Evolutionary conservation across 23 red algal genomes (phyloP), one percentile per base, ranked within the genome.

Genomic region (Cyanidioschyzon merolae): DNA sequence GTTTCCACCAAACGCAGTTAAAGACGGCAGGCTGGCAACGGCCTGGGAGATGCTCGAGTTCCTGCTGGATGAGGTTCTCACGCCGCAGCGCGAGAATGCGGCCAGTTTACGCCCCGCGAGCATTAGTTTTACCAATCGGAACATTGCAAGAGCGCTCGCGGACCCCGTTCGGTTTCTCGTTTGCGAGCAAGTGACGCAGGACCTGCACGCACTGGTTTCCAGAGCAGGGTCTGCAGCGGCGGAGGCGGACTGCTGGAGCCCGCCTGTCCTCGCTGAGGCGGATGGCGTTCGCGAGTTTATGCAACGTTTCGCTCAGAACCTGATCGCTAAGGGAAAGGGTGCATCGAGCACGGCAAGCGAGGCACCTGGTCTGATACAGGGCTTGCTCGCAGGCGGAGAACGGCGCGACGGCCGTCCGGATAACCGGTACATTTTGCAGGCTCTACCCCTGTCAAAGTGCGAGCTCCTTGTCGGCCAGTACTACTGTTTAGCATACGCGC

Each of bases 281-380:
- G 63, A 71, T 7, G 63, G 63, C 63, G 63, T 71, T 25, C 63
- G 63, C 29, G 63, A 71, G n/a, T 71, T 71, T 71, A 71, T 71
- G 63, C n/a, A 32, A 15, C 63, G 63, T 7, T 71, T 71, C 63
- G 63, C 63, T 25, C 12, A 71, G 29, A 71, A 71, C n/a, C 63
- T 71, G 12, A 27, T 71, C n/a, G 63, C 63, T 7, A 25, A 71
- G 32, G 63, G 63, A 7, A 71, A 71, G 30, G 63, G 63, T 35
- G 32, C 63, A 3, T 27, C 63, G 29, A 32, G n/a, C n/a, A 25
- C 63, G 16, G 63, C 63, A 25, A 35, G n/a, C 63, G 63, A 71
- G 63, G 2, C 21, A 27, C 63, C 63, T 3, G 63, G 63, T 25
- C 63, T 71, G n/a, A 35, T 71, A 3, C n/a, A 71, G 45, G 21